Conservation (phyloP, 2,329 filamentous ascomycete genomes). For the Xylariaceae sp. region DNA sequence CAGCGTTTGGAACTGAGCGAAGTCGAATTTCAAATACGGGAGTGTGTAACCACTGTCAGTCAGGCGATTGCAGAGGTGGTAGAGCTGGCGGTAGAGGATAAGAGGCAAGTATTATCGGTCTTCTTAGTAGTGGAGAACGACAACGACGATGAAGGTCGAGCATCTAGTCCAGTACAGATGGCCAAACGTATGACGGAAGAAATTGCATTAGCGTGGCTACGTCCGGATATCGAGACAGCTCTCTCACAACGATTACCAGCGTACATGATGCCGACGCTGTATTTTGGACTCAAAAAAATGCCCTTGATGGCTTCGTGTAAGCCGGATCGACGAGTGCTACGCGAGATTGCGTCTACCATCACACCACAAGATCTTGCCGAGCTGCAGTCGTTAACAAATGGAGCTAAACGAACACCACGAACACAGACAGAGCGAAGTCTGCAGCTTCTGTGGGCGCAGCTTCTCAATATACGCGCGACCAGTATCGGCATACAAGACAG, state of each 20-base stretch:
- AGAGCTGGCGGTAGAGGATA: neutral
- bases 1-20: neutral
- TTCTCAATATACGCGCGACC: neutral
- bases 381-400: neutral
- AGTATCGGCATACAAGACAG: conserved; percentile 1
- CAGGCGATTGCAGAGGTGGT: neutral
- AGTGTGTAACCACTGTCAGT: neutral
- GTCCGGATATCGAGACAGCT: neutral
- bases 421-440: neutral
- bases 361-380: neutral
- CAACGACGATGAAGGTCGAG: neutral
- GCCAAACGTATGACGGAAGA: too few relatives aligned
- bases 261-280: neutral
- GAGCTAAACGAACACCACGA: neutral
- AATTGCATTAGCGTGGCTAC: too few relatives aligned
- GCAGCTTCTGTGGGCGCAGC: conserved; percentile 2
- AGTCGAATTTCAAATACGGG: neutral
- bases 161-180: neutral
- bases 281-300: neutral
- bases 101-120: neutral
- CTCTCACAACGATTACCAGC: neutral
- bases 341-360: neutral
- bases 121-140: neutral
- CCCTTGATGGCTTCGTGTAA: neutral
- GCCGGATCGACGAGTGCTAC: neutral